Percentiles rank a stretch among this genome's conserved stretches.
phyloP scores from a whole-genome alignment of 495 filamentous ascomycete genomes.

The Lophiostoma macrostomum region DNA sequence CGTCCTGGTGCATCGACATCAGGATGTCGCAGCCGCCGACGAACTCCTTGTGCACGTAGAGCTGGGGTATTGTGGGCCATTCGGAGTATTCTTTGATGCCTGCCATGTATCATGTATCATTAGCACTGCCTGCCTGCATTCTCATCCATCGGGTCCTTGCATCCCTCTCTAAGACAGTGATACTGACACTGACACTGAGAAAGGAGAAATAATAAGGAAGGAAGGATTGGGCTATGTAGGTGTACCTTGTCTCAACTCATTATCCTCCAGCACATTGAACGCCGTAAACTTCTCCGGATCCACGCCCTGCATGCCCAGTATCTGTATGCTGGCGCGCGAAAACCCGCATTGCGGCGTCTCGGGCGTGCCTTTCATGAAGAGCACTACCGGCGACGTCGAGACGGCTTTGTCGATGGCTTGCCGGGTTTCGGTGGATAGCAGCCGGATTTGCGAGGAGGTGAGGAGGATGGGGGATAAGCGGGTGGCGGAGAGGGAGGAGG shows the following conservation, averaged over 20 bases:
- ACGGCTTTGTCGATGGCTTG: constrained; percentile 86
- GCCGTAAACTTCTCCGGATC: constrained; percentile 95
- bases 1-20: constrained; percentile 96
- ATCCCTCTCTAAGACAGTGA: too few relatives aligned
- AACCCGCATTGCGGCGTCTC: constrained; percentile 98
- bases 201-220: too few relatives aligned
- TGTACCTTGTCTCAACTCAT: constrained; percentile 82
- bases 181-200: too few relatives aligned
- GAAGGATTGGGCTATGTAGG: too few relatives aligned
- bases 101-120: too few relatives aligned
- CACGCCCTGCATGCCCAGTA: constrained; percentile 89
- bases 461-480: too few relatives aligned
- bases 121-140: too few relatives aligned
- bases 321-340: constrained; percentile 91
- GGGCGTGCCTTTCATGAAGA: constrained; percentile 99
- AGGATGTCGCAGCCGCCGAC: constrained; percentile 96
- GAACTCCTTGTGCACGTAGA: constrained; percentile 94
- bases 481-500: constrained; percentile 13
- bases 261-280: constrained; percentile 92
- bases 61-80: constrained; percentile 97
- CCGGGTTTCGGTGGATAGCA: constrained; percentile 72
- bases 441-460: constrained; percentile 49
- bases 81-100: constrained; percentile 98
- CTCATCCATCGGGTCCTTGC: constrained; percentile 2
- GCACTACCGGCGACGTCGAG: constrained; percentile 77